A percentile compares a stretch with the other conserved stretches of the same genome.
These are phyloP conservation scores for Sporothrix globosa DNA, from an alignment of 2,329 filamentous ascomycete species.

Conservation along the genomic window DNA sequence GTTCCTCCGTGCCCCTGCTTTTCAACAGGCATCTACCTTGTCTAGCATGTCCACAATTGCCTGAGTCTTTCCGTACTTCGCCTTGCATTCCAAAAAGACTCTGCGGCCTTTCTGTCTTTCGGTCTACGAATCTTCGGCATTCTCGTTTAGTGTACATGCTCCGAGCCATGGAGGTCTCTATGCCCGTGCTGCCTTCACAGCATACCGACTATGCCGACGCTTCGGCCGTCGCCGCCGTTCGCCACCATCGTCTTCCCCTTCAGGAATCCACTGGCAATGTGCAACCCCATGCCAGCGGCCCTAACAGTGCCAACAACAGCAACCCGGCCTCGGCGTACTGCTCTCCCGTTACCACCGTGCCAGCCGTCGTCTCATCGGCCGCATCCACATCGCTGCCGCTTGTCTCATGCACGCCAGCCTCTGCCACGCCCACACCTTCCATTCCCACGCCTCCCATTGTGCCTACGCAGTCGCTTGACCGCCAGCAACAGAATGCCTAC, in stretches of 20 bases:
- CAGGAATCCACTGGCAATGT: conserved; percentile 58
- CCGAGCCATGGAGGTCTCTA: conserved; percentile 47
- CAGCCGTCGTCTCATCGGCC: conserved; percentile 29
- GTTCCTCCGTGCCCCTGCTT: conserved; percentile 5
- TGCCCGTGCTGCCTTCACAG: conserved; percentile 56
- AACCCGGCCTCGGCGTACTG: conserved; percentile 50
- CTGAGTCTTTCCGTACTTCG: conserved; percentile 3
- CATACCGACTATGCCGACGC: conserved; percentile 51
- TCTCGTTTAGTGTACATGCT: conserved; percentile 18
- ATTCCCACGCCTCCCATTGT: conserved; percentile 52
- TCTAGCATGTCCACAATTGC: conserved; percentile 27
- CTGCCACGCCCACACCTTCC: conserved; percentile 41
- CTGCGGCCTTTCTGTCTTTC: conserved; percentile 37
- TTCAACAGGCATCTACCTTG: conserved; percentile 24
- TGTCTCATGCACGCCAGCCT: conserved; percentile 40
- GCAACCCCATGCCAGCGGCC: conserved; percentile 43
- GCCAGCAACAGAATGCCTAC: conserved; percentile 35
- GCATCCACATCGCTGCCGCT: conserved; percentile 31
- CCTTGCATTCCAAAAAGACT: conserved; percentile 35
- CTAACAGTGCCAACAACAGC: conserved; percentile 29
- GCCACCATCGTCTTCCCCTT: conserved; percentile 54
- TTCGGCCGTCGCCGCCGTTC: conserved; percentile 50
- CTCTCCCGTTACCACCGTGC: conserved; percentile 42
- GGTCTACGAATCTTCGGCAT: conserved; percentile 37
- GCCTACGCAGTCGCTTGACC: conserved; percentile 55